Evolutionary conservation across 768 basidiomycete species (phyloP), one percentile per base, ranked within the genome.

Genomic region (Kwoniella pini): DNA sequence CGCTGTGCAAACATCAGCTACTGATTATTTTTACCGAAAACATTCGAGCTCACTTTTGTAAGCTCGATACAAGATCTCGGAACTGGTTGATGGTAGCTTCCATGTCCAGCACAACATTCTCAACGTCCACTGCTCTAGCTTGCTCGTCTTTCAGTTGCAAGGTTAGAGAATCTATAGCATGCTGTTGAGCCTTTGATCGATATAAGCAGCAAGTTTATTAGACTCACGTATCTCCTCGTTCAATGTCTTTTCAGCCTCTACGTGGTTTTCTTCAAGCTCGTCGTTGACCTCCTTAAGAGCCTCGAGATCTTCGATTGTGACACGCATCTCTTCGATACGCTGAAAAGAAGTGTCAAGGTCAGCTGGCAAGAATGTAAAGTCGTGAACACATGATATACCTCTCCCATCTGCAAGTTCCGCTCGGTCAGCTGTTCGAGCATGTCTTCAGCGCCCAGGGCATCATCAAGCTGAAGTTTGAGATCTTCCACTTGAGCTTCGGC

Each of bases 291-390:
- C 96, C 74, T 94, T 90, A 40, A 99, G 84, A 11, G 93, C 86
- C 74, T 99, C 96, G 3, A 97, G 85, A 70, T 99, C 96, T 76
- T 98, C 95, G 55, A 98, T 91, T 0, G 90, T 90, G 55, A 91
- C 87, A 12, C 91, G 85, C 89, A 97, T 94, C 79, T 97, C 93
- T 76, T 98, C 96, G 65, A 97, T 92, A 86, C 93, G 94, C 90
- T 94, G 69, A 17, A 4, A 50, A 10, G 12, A 2, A 22, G 21
- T 12, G 28, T 26, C 15, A 51, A 15, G n/a, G 13, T 9, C 28
- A 17, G 13, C 24, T 6, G 17, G 10, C 48, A 57, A 64, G 60
- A 49, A 27, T 46, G 6, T 13, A 43, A 3, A 13, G 26, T 13
- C 7, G n/a, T 27, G 12, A 17, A 10, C 19, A n/a, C 5, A 15